Base-by-base conservation (phyloP, 257 asterid species). In the Scutellaria minor region DNA sequence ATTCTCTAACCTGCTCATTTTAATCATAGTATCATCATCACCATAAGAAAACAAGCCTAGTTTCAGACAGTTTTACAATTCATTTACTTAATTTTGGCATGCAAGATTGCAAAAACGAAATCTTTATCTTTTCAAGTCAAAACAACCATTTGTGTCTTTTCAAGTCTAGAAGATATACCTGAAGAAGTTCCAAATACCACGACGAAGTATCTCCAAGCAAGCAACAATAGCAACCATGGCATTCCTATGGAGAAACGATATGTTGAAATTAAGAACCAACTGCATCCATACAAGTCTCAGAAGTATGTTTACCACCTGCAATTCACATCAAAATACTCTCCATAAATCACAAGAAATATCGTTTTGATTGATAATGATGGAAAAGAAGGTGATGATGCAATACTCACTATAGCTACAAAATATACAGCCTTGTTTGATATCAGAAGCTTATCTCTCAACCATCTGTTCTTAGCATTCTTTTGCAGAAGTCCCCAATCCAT, bases 281-380 rank as follows among this genome's bases (percentile, higher is more conserved):
- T 90, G 97, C 97, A 93, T 87, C 98, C 98, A 93, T 6, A 79
- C 96, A 7, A 90, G 93, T 47, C 97, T 90, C 70, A 93, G 77
- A 37, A 87, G 66, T 15, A 89, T 60, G 73, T 93, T 88, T 62
- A 83, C 12, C 0, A 82, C 96, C 98, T 90, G 90, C 76, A 78
- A 71, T 20, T 62, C 67, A 53, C 0, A 18, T 31, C 27, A 13
- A 18, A 7, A 35, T 9, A 50, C 22, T 22, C 40, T 20, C 37
- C 3, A 4, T 31, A 31, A 31, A 31, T 31, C 37, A 31, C 5
- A 31, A 31, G 5, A 31, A 31, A 31, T 31, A 4, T 1, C 27
- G 27, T 24, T 24, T 24, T 18, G 18, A 18, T 18, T 18, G 18
- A 18, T 18, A 18, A 18, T 18, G 18, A 18, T 18, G 18, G 18